Percentiles rank a stretch among this genome's conserved stretches.
phyloP scores from a whole-genome alignment of 2,329 filamentous ascomycete species.

The Gliomastix tumulicola region DNA sequence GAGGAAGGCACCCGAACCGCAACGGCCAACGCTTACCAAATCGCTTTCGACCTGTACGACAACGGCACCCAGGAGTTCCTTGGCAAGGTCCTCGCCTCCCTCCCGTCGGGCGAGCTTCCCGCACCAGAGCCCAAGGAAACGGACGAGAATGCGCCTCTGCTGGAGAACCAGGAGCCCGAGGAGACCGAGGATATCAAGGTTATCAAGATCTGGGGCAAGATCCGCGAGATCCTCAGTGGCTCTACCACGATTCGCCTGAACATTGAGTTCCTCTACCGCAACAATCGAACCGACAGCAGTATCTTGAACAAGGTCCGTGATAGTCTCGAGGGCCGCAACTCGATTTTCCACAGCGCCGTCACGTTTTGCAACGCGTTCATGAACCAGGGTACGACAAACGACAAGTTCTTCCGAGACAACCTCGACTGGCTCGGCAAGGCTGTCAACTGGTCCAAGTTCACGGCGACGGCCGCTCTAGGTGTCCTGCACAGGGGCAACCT shows the following conservation, averaged over 20 bases:
- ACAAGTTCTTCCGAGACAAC: constrained; percentile 98
- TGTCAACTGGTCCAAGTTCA: constrained; percentile 99
- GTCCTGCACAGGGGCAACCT: constrained; percentile 96
- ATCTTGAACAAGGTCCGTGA: constrained; percentile 96
- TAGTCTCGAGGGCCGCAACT: constrained; percentile 90
- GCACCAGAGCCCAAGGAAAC: constrained; percentile 27
- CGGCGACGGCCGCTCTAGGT: constrained; percentile 88
- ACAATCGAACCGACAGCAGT: constrained; percentile 84
- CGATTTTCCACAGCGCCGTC: constrained; percentile 95
- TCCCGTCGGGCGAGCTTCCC: constrained; percentile 53
- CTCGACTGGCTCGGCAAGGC: constrained; percentile 97
- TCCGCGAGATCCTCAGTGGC: constrained; percentile 69
- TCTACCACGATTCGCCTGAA: constrained; percentile 93
- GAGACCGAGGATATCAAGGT: constrained; percentile 48
- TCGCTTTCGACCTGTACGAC: constrained; percentile 96
- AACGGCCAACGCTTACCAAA: constrained; percentile 86
- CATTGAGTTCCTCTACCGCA: constrained; percentile 92
- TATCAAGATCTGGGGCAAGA: constrained; percentile 53
- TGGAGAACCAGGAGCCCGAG: constrained; percentile 38
- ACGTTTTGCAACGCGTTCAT: constrained; percentile 99
- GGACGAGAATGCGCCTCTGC: constrained; percentile 35
- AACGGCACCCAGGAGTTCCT: constrained; percentile 98
- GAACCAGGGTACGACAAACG: constrained; percentile 96
- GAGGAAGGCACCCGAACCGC: constrained; percentile 71
- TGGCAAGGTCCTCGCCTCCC: constrained; percentile 75